phyloP scores from a whole-genome alignment of 2,329 filamentous ascomycete species.

The Emergomyces orientalis region DNA sequence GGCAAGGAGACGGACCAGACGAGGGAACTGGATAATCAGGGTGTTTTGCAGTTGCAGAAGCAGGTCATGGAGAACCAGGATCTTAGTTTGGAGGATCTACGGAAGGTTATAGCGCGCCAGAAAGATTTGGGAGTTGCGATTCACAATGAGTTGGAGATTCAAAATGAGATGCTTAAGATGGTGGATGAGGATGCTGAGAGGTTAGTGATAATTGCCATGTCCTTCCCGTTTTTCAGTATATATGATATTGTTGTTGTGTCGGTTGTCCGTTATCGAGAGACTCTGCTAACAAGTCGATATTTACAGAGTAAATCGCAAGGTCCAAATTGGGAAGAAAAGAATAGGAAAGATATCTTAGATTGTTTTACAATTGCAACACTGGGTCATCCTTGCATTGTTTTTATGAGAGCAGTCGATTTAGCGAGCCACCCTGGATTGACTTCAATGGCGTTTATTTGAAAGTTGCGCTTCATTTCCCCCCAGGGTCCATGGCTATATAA shows the following conservation, averaged over 20 bases:
- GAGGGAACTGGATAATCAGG: slow-evolving; percentile 54
- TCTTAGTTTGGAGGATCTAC: slow-evolving; percentile 48
- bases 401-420: slow-evolving; percentile 2
- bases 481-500: neutral
- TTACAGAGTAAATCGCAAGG: slow-evolving; percentile 35
- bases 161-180: slow-evolving; percentile 52
- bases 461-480: neutral
- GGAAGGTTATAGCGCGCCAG: slow-evolving; percentile 50
- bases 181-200: slow-evolving; percentile 50
- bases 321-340: slow-evolving; percentile 40
- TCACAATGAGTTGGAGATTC: slow-evolving; percentile 52
- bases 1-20: slow-evolving; percentile 52
- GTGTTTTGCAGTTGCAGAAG: slow-evolving; percentile 53
- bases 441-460: neutral
- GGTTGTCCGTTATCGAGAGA: neutral
- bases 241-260: slow-evolving; percentile 2
- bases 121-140: slow-evolving; percentile 55
- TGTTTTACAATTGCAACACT: slow-evolving; percentile 3
- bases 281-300: neutral
- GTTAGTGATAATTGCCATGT: slow-evolving; percentile 23
- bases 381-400: neutral
- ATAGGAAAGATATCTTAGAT: slow-evolving; percentile 38
- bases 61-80: slow-evolving; percentile 56
- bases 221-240: neutral
- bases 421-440: neutral